Conservation (phyloP, 1,284 basidiomycete species). For the Hemileia vastatrix region DNA sequence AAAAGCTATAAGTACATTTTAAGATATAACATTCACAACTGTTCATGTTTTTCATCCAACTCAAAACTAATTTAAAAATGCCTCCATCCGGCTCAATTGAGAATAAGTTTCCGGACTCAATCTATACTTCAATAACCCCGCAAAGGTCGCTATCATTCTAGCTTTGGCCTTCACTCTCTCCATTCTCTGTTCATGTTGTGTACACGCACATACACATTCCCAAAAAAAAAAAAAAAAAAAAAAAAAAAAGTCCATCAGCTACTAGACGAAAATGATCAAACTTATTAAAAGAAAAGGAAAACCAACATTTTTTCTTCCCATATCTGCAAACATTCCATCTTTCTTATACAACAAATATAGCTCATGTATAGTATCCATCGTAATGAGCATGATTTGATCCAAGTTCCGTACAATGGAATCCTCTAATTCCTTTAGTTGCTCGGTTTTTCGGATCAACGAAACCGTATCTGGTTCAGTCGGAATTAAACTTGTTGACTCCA, state of each 20-base stretch:
- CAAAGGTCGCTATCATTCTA: constrained; percentile 62
- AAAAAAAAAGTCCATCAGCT: constrained; percentile 2
- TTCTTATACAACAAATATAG: constrained; percentile 70
- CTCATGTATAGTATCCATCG: constrained; percentile 84
- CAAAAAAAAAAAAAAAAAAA: not conserved
- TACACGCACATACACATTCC: not conserved
- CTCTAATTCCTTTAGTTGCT: constrained; percentile 84
- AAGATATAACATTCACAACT: too few species aligned
- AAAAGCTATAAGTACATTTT: too few species aligned
- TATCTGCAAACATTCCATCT: constrained; percentile 60
- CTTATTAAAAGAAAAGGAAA: not conserved
- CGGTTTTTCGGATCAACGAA: constrained; percentile 73
- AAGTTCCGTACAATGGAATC: constrained; percentile 75
- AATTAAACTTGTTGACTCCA: constrained; percentile 80
- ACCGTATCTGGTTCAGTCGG: constrained; percentile 78
- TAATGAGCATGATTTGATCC: constrained; percentile 74
- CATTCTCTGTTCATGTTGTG: not conserved
- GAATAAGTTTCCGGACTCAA: constrained; percentile 21
- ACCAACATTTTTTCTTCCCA: constrained; percentile 61
- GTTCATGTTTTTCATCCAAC: too few species aligned
- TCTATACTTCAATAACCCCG: constrained; percentile 55
- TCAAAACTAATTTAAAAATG: constrained; percentile 34
- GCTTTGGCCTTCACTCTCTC: not conserved
- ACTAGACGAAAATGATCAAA: not conserved
- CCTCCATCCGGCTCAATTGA: constrained; percentile 31